A percentile compares a stretch with the other conserved stretches of the same genome.
phyloP scores from a whole-genome alignment of 1,284 basidiomycete species.

The Cronartium quercuum region DNA sequence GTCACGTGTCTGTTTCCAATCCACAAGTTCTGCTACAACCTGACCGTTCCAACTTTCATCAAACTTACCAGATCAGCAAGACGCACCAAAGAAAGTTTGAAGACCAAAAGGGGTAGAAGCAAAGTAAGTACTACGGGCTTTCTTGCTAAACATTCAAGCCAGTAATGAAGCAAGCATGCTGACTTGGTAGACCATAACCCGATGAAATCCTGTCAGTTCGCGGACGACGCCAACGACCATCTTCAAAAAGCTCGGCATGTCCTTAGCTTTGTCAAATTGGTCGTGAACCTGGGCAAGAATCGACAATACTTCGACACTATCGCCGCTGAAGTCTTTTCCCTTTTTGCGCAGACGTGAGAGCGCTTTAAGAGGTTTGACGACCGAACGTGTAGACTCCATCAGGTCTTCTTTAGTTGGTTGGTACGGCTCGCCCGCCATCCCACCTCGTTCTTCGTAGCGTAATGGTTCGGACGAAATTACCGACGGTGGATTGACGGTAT shows the following conservation, averaged over 20 bases:
- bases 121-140: background rate
- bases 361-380: slow-evolving; percentile 66
- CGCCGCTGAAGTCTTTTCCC: slow-evolving; percentile 51
- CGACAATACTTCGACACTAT: slow-evolving; percentile 71
- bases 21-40: slow-evolving; percentile 74
- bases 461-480: slow-evolving; percentile 47
- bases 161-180: background rate
- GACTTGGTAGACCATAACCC: slow-evolving; percentile 85
- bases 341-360: slow-evolving; percentile 58
- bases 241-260: slow-evolving; percentile 68
- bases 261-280: slow-evolving; percentile 65
- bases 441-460: slow-evolving; percentile 33
- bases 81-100: background rate
- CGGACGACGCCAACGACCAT: slow-evolving; percentile 74
- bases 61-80: slow-evolving; percentile 45
- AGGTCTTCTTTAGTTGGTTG: slow-evolving; percentile 54
- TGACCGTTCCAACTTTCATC: slow-evolving; percentile 57
- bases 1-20: slow-evolving; percentile 73
- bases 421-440: slow-evolving; percentile 38
- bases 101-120: background rate
- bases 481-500: slow-evolving; percentile 67
- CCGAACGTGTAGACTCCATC: slow-evolving; percentile 66
- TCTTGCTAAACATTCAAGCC: background rate
- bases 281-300: slow-evolving; percentile 79
- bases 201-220: slow-evolving; percentile 74